Base-by-base conservation (phyloP, 495 filamentous ascomycete genomes). In the Oidiodendron maius region DNA sequence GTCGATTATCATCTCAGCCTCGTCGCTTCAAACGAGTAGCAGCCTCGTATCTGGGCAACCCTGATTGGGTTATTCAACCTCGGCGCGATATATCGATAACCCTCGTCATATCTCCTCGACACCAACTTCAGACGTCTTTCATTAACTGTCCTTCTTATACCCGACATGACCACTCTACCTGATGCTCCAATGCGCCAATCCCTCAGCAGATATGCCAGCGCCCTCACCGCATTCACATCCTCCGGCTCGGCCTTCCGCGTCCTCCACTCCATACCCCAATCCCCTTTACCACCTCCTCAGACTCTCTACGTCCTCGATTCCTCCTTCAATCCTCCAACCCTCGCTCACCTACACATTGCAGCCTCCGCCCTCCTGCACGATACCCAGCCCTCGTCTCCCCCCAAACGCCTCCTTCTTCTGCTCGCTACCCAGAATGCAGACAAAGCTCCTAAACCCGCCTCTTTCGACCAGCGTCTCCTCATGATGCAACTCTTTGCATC, bases 371-470 rank as follows among this genome's bases (percentile, higher is more conserved):
- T 93, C 3, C 62, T 63, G 17, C 59, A 67, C n/a, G 63, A 74
- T 30, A 56, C 57, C 18, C 55, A 44, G 1, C 22, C 41, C 10
- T 23, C 17, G 2, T n/a, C 41, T 12, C 10, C 5, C n/a, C 65
- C 70, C 1, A 66, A 75, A 15, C 75, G 87, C 0, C 59, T 97
- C 2, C 68, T 98, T 1, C 74, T 98, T 0, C 74, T 98, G 0
- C 82, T 97, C 17, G 83, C 89, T 1, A 87, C 86, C 22, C 84
- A 91, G 52, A 98, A 98, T 73, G 91, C 91, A 1, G 91, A 98
- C 61, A 98, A 98, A 59, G 81, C 86, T 9, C 74, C 86, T 22
- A 89, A 87, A 51, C 87, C 91, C 0, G 90, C 89, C 2, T 59
- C 72, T 0, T 96, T 95, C 56, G 83, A 85, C 52, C 81, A 95